Conservation (phyloP, 1,139 yeast genomes). For the Meyerozyma carpophila region DNA sequence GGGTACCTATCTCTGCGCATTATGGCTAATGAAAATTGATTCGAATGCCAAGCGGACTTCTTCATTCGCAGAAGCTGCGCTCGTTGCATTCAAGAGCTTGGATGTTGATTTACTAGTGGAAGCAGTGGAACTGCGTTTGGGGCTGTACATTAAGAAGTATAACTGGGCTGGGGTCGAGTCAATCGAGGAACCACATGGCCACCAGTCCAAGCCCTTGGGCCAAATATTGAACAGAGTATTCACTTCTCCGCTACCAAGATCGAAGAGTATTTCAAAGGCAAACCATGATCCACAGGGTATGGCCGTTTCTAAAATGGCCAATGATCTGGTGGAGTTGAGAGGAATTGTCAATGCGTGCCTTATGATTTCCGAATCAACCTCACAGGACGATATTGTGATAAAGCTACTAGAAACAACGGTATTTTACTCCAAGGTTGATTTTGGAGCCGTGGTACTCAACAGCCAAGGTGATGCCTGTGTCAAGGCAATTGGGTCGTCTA, state of each 20-base stretch:
- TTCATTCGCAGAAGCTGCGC: slow-evolving; percentile 6
- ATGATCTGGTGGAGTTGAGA: slow-evolving; percentile 14
- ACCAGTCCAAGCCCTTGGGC: neutral
- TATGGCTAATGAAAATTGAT: slow-evolving; percentile 34
- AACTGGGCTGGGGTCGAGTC: slow-evolving; percentile 30
- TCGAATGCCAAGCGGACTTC: slow-evolving; percentile 9
- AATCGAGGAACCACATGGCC: slow-evolving; percentile 1
- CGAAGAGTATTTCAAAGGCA: neutral
- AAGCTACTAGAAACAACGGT: slow-evolving; percentile 39
- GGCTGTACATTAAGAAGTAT: slow-evolving; percentile 15
- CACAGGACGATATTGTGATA: slow-evolving; percentile 31
- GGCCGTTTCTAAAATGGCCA: neutral
- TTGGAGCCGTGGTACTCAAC: slow-evolving; percentile 39
- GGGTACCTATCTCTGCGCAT: slow-evolving; percentile 41
- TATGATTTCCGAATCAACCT: slow-evolving; percentile 44
- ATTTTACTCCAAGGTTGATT: slow-evolving; percentile 37
- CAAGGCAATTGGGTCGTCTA: slow-evolving; percentile 40
- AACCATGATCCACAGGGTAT: neutral
- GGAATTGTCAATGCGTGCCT: slow-evolving; percentile 41
- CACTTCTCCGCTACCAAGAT: neutral
- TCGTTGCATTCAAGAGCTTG: slow-evolving; percentile 17
- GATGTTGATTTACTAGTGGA: slow-evolving; percentile 12
- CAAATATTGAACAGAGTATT: neutral
- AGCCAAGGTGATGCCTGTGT: slow-evolving; percentile 33
- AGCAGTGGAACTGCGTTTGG: slow-evolving; percentile 13